Percentiles rank a stretch among this genome's conserved stretches.
Conservation (phyloP, 768 basidiomycete species). For the Asterophora parasitica region DNA sequence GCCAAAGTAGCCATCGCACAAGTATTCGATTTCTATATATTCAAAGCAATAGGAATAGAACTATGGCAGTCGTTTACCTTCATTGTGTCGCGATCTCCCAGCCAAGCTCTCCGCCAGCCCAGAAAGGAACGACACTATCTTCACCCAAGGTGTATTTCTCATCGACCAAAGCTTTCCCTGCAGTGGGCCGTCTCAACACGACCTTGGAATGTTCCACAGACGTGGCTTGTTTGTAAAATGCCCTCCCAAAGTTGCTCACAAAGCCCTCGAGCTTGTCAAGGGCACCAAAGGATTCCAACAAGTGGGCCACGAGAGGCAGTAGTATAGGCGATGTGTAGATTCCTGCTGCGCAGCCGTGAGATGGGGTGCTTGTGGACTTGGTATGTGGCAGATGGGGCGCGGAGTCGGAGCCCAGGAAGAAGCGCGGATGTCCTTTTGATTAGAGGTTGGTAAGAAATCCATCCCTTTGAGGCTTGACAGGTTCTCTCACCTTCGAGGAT, state of each 20-base stretch:
- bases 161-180: conserved; percentile 35
- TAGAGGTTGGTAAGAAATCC: conserved; percentile 4
- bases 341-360: conserved; percentile 84
- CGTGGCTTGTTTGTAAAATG: conserved; percentile 59
- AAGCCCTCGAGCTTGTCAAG: conserved; percentile 79
- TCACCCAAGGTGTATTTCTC: conserved; percentile 43
- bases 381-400: conserved; percentile 80
- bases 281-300: conserved; percentile 84
- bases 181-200: conserved; percentile 36
- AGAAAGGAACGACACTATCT: conserved; percentile 74
- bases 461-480: background rate
- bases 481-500: conserved; percentile 59
- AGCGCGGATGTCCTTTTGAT: conserved; percentile 75
- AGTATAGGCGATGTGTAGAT: conserved; percentile 94
- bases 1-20: background rate
- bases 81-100: conserved; percentile 54
- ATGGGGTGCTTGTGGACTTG: conserved; percentile 68
- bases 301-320: conserved; percentile 82
- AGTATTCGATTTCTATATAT: too few species aligned
- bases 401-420: conserved; percentile 96
- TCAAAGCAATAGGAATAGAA: too few species aligned
- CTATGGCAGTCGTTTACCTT: background rate
- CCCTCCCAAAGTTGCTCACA: conserved; percentile 71
- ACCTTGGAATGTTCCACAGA: conserved; percentile 29
- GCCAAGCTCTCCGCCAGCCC: conserved; percentile 73